Conservation (phyloP, 345 rosid species). For the Cochlearia excelsa region DNA sequence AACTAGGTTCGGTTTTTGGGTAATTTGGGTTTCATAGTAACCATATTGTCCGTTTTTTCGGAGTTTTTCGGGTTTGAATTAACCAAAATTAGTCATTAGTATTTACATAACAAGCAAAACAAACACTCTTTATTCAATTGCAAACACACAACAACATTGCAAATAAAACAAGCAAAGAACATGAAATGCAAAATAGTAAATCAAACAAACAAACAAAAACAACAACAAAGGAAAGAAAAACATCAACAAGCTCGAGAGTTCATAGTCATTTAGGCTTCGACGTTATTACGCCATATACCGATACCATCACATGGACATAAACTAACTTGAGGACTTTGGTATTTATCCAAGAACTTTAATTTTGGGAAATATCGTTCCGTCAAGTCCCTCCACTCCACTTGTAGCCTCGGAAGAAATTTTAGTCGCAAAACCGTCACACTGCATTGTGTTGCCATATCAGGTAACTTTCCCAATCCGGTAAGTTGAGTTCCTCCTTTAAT, state of each 20-base stretch:
- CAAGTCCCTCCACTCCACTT: conserved; percentile 35
- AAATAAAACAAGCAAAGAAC: neutral
- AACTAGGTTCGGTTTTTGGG: no score
- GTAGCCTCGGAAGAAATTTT: conserved; percentile 29
- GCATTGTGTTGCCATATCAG: neutral
- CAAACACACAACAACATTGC: no score
- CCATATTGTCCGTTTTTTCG: no score
- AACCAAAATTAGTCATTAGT: no score
- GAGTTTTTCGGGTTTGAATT: no score
- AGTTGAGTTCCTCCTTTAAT: conserved; percentile 40
- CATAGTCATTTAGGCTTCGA: neutral
- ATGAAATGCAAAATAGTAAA: conserved; percentile 9
- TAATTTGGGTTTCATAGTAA: no score
- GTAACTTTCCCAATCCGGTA: conserved; percentile 3
- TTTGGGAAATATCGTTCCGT: conserved; percentile 16
- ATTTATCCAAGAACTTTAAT: conserved; percentile 23
- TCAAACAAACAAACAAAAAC: conserved; percentile 16
- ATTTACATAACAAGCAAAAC: no score
- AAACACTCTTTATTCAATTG: no score
- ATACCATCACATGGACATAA: conserved; percentile 34
- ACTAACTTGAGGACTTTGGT: conserved; percentile 34
- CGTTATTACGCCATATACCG: conserved; percentile 27
- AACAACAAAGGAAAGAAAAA: neutral
- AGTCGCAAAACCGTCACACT: conserved; percentile 28
- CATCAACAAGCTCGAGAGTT: neutral